Conservation (phyloP, 2,329 filamentous ascomycete species). For the Didymosphaeria variabile region DNA sequence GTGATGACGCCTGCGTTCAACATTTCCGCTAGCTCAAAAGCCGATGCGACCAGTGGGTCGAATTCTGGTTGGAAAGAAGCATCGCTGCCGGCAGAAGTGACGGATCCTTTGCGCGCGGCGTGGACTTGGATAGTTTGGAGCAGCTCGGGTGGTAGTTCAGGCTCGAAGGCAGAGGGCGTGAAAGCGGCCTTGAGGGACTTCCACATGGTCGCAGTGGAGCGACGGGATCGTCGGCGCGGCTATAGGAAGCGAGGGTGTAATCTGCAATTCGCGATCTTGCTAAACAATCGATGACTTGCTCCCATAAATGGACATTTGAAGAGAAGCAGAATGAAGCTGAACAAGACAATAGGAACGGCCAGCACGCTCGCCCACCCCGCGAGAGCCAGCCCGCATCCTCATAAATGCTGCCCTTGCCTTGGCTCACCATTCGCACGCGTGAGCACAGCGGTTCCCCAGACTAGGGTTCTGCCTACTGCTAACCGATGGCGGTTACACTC, state of each 20-base stretch:
- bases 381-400: constrained; percentile 25
- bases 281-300: neutral
- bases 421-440: constrained; percentile 1
- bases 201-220: constrained; percentile 28
- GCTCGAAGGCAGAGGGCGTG: constrained; percentile 35
- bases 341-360: neutral
- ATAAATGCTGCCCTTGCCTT: constrained; percentile 19
- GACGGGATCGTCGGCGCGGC: constrained; percentile 10
- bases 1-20: constrained; percentile 40
- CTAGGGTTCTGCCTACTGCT: constrained; percentile 23
- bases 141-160: constrained; percentile 29
- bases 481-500: constrained; percentile 30
- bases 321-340: neutral
- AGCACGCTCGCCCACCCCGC: constrained; percentile 7
- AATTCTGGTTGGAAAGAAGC: constrained; percentile 37
- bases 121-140: constrained; percentile 26
- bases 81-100: constrained; percentile 36
- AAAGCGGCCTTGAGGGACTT: constrained; percentile 40
- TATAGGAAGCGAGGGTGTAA: constrained; percentile 3
- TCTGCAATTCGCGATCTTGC: neutral
- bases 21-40: constrained; percentile 44
- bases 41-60: constrained; percentile 43
- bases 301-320: neutral
- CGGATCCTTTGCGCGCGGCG: constrained; percentile 36
- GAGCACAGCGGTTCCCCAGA: constrained; percentile 10